Base-by-base conservation (phyloP, 345 rosid genomes). In the Murraya paniculata region DNA sequence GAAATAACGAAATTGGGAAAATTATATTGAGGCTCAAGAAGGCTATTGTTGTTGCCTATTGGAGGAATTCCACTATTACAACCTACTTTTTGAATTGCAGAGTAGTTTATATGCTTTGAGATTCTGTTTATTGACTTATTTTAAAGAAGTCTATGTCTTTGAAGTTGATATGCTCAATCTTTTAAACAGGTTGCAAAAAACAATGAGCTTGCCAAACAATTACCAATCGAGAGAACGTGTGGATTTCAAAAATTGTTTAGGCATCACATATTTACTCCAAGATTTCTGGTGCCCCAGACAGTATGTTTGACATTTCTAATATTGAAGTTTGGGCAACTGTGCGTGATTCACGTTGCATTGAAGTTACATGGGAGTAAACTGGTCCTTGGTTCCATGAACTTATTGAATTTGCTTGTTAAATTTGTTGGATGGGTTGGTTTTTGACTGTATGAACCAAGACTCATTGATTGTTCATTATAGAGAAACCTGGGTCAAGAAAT, bases 131-230 rank as follows among this genome's bases (percentile, higher is more conserved):
- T 25, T 57, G 71, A 55, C n/a, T 78, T 77, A 35, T 0, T 22
- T 60, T 60, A 65, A 41, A 18, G 27, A 25, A 14, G 28, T 27
- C 16, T 25, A 21, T 9, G 33, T 61, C 21, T 39, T 74, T 21
- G 64, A 45, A 53, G 27, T 41, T 79, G 68, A n/a, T 28, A 18
- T 48, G 25, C 60, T 45, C 38, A 22, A 59, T 82, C 1, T 68
- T 61, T n/a, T 76, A 68, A 55, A 28, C 86, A 90, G 93, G 81
- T 74, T 64, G 41, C 72, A 18, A 73, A 78, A 77, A 78, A 50
- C 74, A 77, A 81, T 66, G 53, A 10, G 39, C 11, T 74, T 78
- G 57, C 72, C 76, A 86, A 80, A 18, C 71, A 74, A 30, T 68
- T 68, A 71, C 75, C 70, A 61, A 2, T 57, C 21, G 25, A 65